Conservation (phyloP, 179 eudicot species). For the Amaranthus tricolor region DNA sequence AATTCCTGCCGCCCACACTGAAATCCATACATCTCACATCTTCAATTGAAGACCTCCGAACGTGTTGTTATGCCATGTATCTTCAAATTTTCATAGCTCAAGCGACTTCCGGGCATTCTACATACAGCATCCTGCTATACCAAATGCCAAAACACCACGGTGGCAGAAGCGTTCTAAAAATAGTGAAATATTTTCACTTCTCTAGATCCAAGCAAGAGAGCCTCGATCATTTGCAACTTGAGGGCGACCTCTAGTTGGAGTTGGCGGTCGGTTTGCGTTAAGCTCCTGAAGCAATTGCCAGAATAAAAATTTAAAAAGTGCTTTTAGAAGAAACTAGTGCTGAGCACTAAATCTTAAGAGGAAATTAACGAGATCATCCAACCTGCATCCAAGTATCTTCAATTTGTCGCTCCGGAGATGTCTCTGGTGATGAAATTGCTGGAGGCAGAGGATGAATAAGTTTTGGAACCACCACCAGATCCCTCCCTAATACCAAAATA, state of each 20-base stretch:
- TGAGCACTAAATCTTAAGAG: neutral
- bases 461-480: slow-evolving; percentile 96
- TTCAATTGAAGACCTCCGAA: neutral
- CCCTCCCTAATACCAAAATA: slow-evolving; percentile 92
- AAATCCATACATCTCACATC: slow-evolving; percentile 19
- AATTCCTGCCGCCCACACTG: slow-evolving; percentile 15
- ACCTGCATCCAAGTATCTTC: slow-evolving; percentile 99
- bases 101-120: slow-evolving; percentile 29
- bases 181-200: slow-evolving; percentile 14
- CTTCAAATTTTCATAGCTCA: slow-evolving; percentile 17
- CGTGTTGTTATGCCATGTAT: slow-evolving; percentile 18
- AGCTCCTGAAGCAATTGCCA: slow-evolving; percentile 56
- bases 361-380: slow-evolving; percentile 4
- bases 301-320: slow-evolving; percentile 2
- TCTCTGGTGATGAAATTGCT: slow-evolving; percentile 82
- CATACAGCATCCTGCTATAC: slow-evolving; percentile 48
- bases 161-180: slow-evolving; percentile 31
- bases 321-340: neutral
- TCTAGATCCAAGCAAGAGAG: slow-evolving; percentile 94
- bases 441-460: slow-evolving; percentile 99
- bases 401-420: slow-evolving; percentile 84
- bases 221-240: slow-evolving; percentile 85
- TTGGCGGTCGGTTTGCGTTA: slow-evolving; percentile 94
- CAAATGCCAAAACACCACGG: slow-evolving; percentile 39
- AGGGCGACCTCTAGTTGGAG: slow-evolving; percentile 98